Evolutionary conservation across 2,329 filamentous ascomycete species (phyloP).

Genomic region (Monosporascus sp.): DNA sequence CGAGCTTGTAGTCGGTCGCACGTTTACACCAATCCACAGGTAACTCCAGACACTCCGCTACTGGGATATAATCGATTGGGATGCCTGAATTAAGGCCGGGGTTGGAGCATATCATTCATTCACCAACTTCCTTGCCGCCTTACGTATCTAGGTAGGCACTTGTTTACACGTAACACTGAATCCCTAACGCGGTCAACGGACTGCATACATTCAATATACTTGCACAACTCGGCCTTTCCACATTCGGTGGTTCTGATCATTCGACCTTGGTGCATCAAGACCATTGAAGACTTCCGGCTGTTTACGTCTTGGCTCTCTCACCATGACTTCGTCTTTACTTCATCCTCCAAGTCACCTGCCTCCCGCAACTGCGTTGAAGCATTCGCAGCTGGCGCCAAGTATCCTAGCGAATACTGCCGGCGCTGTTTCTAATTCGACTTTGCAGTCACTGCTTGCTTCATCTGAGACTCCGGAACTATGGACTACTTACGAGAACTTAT

Average conservation of each 20-base stretch:
- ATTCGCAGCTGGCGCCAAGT: constrained; percentile 56
- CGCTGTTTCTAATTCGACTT: constrained; percentile 48
- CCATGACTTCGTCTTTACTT: constrained; percentile 39
- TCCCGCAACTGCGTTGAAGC: constrained; percentile 47
- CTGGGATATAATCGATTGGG: no score
- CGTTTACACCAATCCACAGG: no score
- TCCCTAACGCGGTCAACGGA: no score
- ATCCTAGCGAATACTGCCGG: constrained; percentile 51
- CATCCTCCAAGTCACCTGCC: constrained; percentile 53
- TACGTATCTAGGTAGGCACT: not conserved
- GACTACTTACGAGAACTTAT: constrained; percentile 79
- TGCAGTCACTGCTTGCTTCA: constrained; percentile 48
- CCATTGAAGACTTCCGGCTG: no score
- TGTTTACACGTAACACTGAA: not conserved
- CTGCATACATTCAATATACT: no score
- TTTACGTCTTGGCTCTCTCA: not conserved
- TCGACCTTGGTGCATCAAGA: no score
- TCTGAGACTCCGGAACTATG: constrained; percentile 76
- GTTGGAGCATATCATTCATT: not conserved
- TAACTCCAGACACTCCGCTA: no score
- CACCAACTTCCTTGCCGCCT: not conserved
- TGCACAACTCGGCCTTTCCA: no score
- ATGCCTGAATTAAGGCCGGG: no score
- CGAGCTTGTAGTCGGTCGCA: no score
- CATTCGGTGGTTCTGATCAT: no score